Conservation (phyloP, 192 early-diverging fungal species). For the Coemansia sp. region DNA sequence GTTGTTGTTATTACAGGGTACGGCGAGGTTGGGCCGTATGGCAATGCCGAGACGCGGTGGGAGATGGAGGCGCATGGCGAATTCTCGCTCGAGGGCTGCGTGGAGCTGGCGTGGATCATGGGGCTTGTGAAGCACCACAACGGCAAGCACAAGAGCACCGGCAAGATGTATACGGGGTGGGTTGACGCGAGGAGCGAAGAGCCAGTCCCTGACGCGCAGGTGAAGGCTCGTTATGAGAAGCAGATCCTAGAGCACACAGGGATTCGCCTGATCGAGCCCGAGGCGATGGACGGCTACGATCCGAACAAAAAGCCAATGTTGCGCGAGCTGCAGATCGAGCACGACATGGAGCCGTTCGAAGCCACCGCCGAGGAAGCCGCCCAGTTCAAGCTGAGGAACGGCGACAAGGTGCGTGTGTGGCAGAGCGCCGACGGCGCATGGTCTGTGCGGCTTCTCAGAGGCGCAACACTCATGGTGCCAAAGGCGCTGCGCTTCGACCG, state of each 20-base stretch:
- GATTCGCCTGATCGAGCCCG: constrained; percentile 92
- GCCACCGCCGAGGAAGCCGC: constrained; percentile 84
- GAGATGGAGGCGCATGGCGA: constrained; percentile 90
- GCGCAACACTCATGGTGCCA: constrained; percentile 84
- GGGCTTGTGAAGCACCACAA: constrained; percentile 87
- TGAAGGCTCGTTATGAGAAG: constrained; percentile 91
- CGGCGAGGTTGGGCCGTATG: constrained; percentile 91
- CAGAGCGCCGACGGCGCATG: constrained; percentile 57
- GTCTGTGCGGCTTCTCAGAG: constrained; percentile 81
- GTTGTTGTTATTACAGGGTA: constrained; percentile 90
- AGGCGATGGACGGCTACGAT: constrained; percentile 86
- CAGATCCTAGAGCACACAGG: constrained; percentile 89
- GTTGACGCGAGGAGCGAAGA: constrained; percentile 83
- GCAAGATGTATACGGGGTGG: constrained; percentile 83
- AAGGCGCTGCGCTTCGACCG: constrained; percentile 93
- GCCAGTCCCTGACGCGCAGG: constrained; percentile 79
- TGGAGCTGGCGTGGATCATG: constrained; percentile 98
- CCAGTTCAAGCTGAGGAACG: constrained; percentile 84
- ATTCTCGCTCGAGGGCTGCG: constrained; percentile 64
- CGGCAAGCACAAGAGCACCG: constrained; percentile 72
- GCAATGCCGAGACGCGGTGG: constrained; percentile 90
- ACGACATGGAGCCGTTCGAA: constrained; percentile 88
- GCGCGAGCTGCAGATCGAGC: constrained; percentile 87
- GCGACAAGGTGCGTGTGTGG: constrained; percentile 68
- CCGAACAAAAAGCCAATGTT: constrained; percentile 80